These are phyloP conservation scores for Metarhizium sp. DNA, from an alignment of 2,329 filamentous ascomycete species.

Conservation along the genomic window DNA sequence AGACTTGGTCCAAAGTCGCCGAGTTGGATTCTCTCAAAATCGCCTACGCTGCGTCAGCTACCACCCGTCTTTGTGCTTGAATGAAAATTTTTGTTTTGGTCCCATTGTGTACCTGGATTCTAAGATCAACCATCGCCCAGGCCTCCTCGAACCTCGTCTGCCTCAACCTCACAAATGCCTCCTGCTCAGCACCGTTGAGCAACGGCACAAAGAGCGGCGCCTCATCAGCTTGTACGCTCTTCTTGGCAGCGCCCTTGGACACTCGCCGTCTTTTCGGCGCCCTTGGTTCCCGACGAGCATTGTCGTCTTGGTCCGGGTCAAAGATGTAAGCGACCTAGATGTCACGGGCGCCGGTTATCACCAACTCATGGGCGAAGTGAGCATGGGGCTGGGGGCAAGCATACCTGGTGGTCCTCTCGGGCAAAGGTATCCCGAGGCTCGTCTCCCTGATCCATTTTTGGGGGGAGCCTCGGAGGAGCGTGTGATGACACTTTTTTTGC, in stretches of 20 bases:
- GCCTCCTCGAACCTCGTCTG: constrained; percentile 49
- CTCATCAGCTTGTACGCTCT: constrained; percentile 6
- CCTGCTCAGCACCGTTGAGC: constrained; percentile 43
- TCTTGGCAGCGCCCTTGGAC: constrained; percentile 27
- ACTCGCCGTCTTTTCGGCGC: constrained; percentile 51
- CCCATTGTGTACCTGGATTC: constrained; percentile 39
- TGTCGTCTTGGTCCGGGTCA: constrained; percentile 34
- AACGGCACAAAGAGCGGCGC: constrained; percentile 38
- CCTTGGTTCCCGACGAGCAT: constrained; percentile 19
- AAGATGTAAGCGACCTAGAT: constrained; percentile 9
- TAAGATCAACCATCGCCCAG: constrained; percentile 55
- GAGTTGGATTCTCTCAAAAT: constrained; percentile 53
- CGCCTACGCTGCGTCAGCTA: constrained; percentile 23
- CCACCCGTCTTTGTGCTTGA: too few relatives aligned
- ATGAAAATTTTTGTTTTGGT: too few relatives aligned
- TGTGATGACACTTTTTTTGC: not conserved
- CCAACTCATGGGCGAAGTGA: not conserved
- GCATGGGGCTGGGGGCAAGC: not conserved
- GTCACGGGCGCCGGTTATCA: not conserved
- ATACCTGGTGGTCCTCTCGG: constrained; percentile 38
- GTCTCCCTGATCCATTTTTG: constrained; percentile 16
- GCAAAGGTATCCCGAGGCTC: constrained; percentile 14
- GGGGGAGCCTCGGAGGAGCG: not conserved
- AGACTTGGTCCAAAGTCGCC: constrained; percentile 49
- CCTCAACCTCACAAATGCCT: constrained; percentile 40